Evolutionary conservation across 805 yeast genomes (phyloP), one percentile per base, ranked within the genome.

Genomic region (Candida golubevii): DNA sequence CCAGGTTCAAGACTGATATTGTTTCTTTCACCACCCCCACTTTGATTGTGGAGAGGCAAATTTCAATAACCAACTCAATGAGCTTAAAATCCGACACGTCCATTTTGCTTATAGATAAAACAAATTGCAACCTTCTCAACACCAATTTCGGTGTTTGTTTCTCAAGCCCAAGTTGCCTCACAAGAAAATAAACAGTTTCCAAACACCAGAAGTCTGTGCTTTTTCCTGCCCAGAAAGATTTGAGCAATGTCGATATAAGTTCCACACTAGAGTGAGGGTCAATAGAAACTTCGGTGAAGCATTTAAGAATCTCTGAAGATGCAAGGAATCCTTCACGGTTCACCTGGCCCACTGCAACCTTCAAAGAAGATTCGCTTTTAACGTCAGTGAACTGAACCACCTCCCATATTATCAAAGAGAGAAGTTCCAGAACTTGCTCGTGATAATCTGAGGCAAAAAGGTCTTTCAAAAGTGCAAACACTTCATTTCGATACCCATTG

Each of bases 351-450:
- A 44, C 4, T 1, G 48, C 53, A 3, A 40, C 41, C 8, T 15
- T 39, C 12, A 50, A 33, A 1, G 41, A 47, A 0, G 35, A 13
- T 29, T 66, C 72, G 8, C 59, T 55, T 0, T 69, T 59, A 14
- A 71, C 58, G 47, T 79, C 80, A 12, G 72, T 65, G 18, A 66
- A 51, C 18, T 58, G 56, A 5, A 80, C 38, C 15, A 74, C 51
- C 33, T 72, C 71, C 31, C 56, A 53, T 0, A 72, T 56, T 4
- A 71, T 65, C 10, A 75, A 46, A 1, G 59, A 48, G 5, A 68
- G 48, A 33, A 59, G 62, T 11, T 55, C 54, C 28, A 45, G 42
- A 34, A 66, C 44, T 12, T 62, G 63, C 3, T 35, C 33, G 33
- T 56, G 59, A 41, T 54, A 64, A 4, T 37, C 30, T 1, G 51